Evolutionary conservation across 2,329 filamentous ascomycete species (phyloP), one percentile per base, ranked within the genome.

Genomic region (Madurella mycetomatis): DNA sequence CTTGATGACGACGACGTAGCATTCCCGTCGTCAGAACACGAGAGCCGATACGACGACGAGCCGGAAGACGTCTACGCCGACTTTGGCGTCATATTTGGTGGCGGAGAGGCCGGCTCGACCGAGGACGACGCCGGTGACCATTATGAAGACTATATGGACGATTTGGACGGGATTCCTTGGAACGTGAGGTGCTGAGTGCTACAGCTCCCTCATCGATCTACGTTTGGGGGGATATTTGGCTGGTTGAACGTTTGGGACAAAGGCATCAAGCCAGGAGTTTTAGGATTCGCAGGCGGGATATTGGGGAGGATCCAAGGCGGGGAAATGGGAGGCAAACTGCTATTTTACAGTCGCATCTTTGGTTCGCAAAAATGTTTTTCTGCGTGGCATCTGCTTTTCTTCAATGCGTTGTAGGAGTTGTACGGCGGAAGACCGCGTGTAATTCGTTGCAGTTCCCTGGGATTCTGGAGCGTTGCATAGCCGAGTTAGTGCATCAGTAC

Each of bases 131-230:
- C 44, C 5, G 54, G 54, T 5, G 53, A 76, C 51, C 75, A 73
- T 25, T 77, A 77, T 51, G 79, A 82, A 62, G 78, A 80, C 60
- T 80, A 78, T 61, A 70, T 82, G 60, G 79, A 82, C 59, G 78
- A 81, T 56, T 63, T 82, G 56, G 79, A 82, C 57, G 79, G 78
- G 9, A 80, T 82, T 56, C 75, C 76, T 7, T 80, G 77, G 67
- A 60, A 67, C 37, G 67, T 63, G 16, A 66, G 68, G 61, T 63
- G 56, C 52, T 62, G 43, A 53, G 31, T 8, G 45, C 45, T 11
- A 30, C 16, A 11, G 4, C 34, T 37, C 11, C 11, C 4, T 17
- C 16, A 16, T 30, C 19, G 13, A 31, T 32, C 9, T 46, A n/a
- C n/a, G 16, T 46, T 37, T 4, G 11, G 34, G 34, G 11, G 34